These are phyloP conservation scores for Boletus tomentosulus DNA, from an alignment of 768 basidiomycete species.

Conservation along the genomic window DNA sequence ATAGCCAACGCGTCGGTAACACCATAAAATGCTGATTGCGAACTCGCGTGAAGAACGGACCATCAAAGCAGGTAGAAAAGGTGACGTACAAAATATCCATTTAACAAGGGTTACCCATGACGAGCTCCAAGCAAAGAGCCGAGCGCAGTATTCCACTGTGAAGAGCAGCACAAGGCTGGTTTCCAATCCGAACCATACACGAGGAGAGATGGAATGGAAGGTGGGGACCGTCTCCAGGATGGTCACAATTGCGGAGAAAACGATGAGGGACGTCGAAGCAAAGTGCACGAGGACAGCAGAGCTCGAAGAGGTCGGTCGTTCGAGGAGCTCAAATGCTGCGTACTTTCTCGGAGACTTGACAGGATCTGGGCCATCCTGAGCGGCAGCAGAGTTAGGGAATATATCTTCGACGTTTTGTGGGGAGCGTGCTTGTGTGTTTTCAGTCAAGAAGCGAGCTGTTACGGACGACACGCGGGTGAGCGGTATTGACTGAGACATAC, in stretches of 20 bases:
- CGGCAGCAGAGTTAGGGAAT: conserved; percentile 34
- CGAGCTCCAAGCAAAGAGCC: conserved; percentile 72
- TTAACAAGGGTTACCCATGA: conserved; percentile 55
- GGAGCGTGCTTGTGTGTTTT: conserved; percentile 34
- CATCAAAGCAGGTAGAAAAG: not conserved
- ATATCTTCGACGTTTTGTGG: conserved; percentile 36
- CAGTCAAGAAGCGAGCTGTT: conserved; percentile 40
- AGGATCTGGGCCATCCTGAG: conserved; percentile 31
- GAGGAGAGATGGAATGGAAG: conserved; percentile 63
- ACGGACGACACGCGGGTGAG: conserved; percentile 23
- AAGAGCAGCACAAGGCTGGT: conserved; percentile 81
- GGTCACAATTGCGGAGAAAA: conserved; percentile 71
- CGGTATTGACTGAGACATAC: conserved; percentile 32
- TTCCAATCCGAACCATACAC: conserved; percentile 85
- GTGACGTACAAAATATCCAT: conserved; percentile 64
- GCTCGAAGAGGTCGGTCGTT: conserved; percentile 71
- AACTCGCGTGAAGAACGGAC: not conserved
- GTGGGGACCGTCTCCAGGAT: conserved; percentile 77
- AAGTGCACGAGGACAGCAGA: conserved; percentile 77
- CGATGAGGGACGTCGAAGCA: conserved; percentile 64
- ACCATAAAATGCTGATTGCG: conserved; percentile 66
- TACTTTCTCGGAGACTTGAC: conserved; percentile 52
- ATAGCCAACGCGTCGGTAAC: conserved; percentile 84
- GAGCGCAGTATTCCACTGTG: conserved; percentile 76
- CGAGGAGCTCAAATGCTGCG: conserved; percentile 65